Evolutionary conservation across 2,329 filamentous ascomycete species (phyloP).

Genomic region (Claviceps citrina): DNA sequence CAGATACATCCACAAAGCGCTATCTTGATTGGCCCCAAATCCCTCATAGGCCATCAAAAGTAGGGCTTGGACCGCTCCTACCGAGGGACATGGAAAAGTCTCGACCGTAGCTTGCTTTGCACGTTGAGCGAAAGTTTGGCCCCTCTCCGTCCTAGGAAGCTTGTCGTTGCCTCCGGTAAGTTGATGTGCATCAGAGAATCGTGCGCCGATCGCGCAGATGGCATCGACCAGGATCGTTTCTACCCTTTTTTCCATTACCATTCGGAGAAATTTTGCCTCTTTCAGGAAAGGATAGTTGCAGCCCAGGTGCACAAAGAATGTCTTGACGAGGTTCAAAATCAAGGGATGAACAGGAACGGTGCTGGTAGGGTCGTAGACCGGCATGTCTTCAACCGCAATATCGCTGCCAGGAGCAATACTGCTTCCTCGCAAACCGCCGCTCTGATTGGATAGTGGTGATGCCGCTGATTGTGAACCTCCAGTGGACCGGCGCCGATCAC

Average conservation of each 20-base stretch:
- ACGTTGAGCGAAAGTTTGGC: constrained; percentile 62
- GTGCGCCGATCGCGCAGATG: constrained; percentile 65
- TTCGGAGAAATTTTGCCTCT: constrained; percentile 53
- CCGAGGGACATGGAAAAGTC: constrained; percentile 66
- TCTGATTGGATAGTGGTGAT: constrained; percentile 30
- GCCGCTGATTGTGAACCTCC: constrained; percentile 40
- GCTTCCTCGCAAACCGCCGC: constrained; percentile 20
- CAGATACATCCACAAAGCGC: constrained; percentile 85
- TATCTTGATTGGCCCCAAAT: constrained; percentile 78
- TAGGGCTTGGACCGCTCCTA: constrained; percentile 72
- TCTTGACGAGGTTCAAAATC: constrained; percentile 61
- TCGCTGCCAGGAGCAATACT: constrained; percentile 28
- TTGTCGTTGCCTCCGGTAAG: constrained; percentile 33
- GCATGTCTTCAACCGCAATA: constrained; percentile 37
- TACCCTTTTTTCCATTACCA: constrained; percentile 64
- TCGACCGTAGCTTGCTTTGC: constrained; percentile 74
- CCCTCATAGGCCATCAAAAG: constrained; percentile 76
- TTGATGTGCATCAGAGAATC: constrained; percentile 52
- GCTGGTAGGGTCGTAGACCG: constrained; percentile 64
- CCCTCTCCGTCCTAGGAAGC: constrained; percentile 48
- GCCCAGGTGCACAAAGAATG: constrained; percentile 68
- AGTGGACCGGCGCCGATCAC: constrained; percentile 46
- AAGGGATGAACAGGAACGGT: constrained; percentile 54
- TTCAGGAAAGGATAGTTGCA: constrained; percentile 78
- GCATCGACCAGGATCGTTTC: constrained; percentile 78